A percentile compares a stretch with the other conserved stretches of the same genome.
These are phyloP conservation scores for Serendipita vermifera DNA, from an alignment of 768 basidiomycete species.

Conservation along the genomic window DNA sequence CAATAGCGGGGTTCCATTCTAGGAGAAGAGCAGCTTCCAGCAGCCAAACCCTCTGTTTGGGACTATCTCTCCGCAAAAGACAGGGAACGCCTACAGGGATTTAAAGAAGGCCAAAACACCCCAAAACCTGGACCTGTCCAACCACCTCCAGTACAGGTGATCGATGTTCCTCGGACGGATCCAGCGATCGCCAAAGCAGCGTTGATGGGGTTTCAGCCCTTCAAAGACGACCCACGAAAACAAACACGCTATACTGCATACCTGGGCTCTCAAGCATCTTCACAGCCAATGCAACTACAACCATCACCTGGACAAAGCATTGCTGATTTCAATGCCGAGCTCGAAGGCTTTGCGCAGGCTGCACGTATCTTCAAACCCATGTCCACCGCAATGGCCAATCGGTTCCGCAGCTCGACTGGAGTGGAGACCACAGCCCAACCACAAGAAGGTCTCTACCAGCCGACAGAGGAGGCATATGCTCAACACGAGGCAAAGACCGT, in stretches of 20 bases:
- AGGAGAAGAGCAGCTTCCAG: conserved; percentile 64
- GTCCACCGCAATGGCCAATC: conserved; percentile 79
- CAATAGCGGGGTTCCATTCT: conserved; percentile 65
- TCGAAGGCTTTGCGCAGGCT: conserved; percentile 74
- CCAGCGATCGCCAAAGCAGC: conserved; percentile 78
- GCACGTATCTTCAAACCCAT: conserved; percentile 87
- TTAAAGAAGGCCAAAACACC: conserved; percentile 19
- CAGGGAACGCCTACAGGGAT: conserved; percentile 63
- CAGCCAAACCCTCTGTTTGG: conserved; percentile 72
- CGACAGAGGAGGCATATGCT: conserved; percentile 22
- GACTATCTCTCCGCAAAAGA: conserved; percentile 91
- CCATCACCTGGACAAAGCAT: conserved; percentile 44
- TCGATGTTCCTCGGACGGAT: conserved; percentile 47
- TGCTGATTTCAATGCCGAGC: conserved; percentile 67
- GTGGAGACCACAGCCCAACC: conserved; percentile 52
- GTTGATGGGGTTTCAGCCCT: conserved; percentile 80
- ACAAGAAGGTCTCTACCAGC: conserved; percentile 56
- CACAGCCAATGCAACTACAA: conserved; percentile 31
- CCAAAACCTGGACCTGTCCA: conserved; percentile 19
- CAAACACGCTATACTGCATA: conserved; percentile 79
- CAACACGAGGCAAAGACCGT: conserved; percentile 33
- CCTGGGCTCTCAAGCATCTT: conserved; percentile 52
- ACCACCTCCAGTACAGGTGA: conserved; percentile 26
- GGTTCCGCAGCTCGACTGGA: conserved; percentile 75
- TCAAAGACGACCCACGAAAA: conserved; percentile 57